Evolutionary conservation across 2,329 filamentous ascomycete genomes (phyloP).

Genomic region (Fusarium udum): DNA sequence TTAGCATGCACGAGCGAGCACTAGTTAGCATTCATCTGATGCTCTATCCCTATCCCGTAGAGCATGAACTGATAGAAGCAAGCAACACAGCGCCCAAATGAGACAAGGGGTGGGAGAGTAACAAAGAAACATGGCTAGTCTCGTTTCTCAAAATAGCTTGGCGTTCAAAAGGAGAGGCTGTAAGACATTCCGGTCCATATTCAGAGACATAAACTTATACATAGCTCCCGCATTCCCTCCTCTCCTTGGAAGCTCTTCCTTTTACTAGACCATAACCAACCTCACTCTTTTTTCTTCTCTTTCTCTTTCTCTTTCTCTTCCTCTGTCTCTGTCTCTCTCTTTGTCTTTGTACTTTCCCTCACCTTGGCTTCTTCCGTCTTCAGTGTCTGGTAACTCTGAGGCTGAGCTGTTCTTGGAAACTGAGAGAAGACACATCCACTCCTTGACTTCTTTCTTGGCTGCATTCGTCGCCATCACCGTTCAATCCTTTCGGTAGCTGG

Average conservation of each 20-base stretch:
- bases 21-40: neutral
- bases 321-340: neutral
- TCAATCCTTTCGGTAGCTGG: constrained; percentile 49
- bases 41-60: neutral
- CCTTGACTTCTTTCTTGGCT: constrained; percentile 14
- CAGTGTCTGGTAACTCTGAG: constrained; percentile 38
- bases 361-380: constrained; percentile 21
- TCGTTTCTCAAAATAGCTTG: constrained; percentile 18
- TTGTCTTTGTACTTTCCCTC: neutral
- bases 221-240: constrained; percentile 41
- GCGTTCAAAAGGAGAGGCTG: neutral
- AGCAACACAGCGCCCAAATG: neutral
- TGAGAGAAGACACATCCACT: constrained; percentile 13
- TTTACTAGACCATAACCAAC: constrained; percentile 12
- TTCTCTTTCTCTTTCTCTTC: neutral
- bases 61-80: constrained; percentile 12
- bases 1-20: constrained; percentile 9
- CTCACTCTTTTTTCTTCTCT: constrained; percentile 3
- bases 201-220: constrained; percentile 40
- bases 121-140: constrained; percentile 3
- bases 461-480: constrained; percentile 38
- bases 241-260: constrained; percentile 27
- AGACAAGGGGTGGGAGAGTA: neutral
- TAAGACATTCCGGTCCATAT: constrained; percentile 9
- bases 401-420: constrained; percentile 1